Conservation (phyloP, 73 alveolate species). For the Blepharisma japonicum region DNA sequence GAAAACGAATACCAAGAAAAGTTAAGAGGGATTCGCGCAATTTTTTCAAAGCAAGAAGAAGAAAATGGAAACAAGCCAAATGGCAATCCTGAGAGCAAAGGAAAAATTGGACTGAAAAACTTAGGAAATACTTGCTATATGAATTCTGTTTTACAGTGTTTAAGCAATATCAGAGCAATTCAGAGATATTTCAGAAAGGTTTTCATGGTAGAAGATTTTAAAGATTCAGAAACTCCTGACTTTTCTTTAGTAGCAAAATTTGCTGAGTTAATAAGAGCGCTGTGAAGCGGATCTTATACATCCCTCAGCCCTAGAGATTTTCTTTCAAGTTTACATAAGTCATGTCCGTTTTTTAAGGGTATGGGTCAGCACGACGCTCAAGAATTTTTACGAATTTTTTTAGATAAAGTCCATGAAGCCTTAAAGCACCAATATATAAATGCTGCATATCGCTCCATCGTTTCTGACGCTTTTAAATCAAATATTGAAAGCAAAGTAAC, state of each 20-base stretch:
- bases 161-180: not conserved
- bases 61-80: not conserved
- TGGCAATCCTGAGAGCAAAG: not conserved
- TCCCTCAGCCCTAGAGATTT: not conserved
- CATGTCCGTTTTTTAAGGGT: constrained; percentile 46
- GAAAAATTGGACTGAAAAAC: constrained; percentile 31
- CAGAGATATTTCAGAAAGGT: not conserved
- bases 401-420: constrained; percentile 64
- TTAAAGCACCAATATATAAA: constrained; percentile 18
- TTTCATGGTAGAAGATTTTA: not conserved
- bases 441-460: not conserved
- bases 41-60: not conserved
- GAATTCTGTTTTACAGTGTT: constrained; percentile 30
- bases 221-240: not conserved
- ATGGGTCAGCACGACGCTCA: constrained; percentile 57
- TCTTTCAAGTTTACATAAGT: not conserved
- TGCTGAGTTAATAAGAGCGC: not conserved
- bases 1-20: not conserved
- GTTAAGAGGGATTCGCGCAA: not conserved
- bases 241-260: not conserved
- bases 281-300: not conserved
- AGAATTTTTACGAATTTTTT: constrained; percentile 55
- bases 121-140: constrained; percentile 34
- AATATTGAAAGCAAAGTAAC: not conserved
- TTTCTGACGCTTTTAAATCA: constrained; percentile 7